Percentiles rank a stretch among this genome's conserved stretches.
Conservation (phyloP, 2,329 filamentous ascomycete genomes). For the Scortechinia acanthostroma region DNA sequence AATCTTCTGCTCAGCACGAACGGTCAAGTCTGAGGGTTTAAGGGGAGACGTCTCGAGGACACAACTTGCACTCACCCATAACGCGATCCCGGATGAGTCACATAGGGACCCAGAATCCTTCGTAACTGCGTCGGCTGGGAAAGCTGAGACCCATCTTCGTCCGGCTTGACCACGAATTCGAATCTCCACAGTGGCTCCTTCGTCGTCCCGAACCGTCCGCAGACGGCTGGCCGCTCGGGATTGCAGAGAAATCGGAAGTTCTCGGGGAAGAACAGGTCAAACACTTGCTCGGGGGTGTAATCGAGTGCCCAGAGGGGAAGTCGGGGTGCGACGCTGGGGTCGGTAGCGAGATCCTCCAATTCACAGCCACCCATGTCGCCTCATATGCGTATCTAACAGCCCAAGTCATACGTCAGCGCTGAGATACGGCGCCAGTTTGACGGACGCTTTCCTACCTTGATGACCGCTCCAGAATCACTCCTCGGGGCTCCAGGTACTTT, state of each 20-base stretch:
- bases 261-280: conserved; percentile 16
- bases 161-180: conserved; percentile 19
- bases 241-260: conserved; percentile 16
- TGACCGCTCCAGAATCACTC: conserved; percentile 9
- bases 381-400: conserved; percentile 14
- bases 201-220: conserved; percentile 15
- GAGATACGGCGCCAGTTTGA: no score
- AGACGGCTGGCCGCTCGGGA: conserved; percentile 12
- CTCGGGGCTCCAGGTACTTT: conserved; percentile 15
- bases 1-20: no score
- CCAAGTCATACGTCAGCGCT: no score
- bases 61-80: conserved; percentile 1
- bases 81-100: conserved; percentile 15
- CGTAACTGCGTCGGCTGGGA: conserved; percentile 16
- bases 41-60: no score
- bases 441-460: no score
- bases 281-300: conserved; percentile 14
- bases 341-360: conserved; percentile 14
- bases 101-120: conserved; percentile 16
- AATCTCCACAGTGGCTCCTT: conserved; percentile 19
- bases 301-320: conserved; percentile 16
- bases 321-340: conserved; percentile 14
- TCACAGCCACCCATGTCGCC: conserved; percentile 17
- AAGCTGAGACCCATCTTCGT: conserved; percentile 17
- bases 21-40: conserved; percentile 8